These are phyloP conservation scores for Cercophora newfieldiana DNA, from an alignment of 495 filamentous ascomycete genomes.

Conservation along the genomic window DNA sequence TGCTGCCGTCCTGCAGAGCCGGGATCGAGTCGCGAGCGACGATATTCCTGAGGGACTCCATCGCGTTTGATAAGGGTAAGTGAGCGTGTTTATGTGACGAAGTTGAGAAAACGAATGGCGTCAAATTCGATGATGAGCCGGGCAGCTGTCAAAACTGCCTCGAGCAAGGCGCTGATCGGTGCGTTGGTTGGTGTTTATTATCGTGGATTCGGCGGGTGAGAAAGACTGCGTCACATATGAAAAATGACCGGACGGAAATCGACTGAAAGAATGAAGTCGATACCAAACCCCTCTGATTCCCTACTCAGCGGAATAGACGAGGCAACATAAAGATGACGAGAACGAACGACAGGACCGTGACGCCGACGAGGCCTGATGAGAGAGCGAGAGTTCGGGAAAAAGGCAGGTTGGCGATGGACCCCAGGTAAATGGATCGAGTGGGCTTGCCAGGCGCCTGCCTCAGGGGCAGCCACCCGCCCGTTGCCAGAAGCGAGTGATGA, in stretches of 20 bases:
- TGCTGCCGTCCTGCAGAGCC: slow-evolving; percentile 43
- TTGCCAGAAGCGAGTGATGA: slow-evolving; percentile 12
- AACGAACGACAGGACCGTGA: slow-evolving; percentile 30
- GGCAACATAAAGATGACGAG: slow-evolving; percentile 16
- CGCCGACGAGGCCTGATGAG: slow-evolving; percentile 31
- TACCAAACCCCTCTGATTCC: slow-evolving; percentile 26
- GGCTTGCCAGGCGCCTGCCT: slow-evolving; percentile 9
- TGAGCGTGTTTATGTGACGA: slow-evolving; percentile 16
- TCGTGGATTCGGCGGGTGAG: slow-evolving; percentile 11
- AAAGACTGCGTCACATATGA: slow-evolving; percentile 33
- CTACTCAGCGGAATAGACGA: slow-evolving; percentile 36
- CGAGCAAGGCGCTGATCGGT: not conserved
- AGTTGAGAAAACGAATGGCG: slow-evolving; percentile 9
- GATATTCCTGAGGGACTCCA: slow-evolving; percentile 52
- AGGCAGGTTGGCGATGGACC: slow-evolving; percentile 20
- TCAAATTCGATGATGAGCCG: not conserved
- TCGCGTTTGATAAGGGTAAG: slow-evolving; percentile 32
- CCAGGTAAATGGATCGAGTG: slow-evolving; percentile 7
- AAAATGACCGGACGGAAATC: slow-evolving; percentile 54
- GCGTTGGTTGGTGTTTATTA: slow-evolving; percentile 3
- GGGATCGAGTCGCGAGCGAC: slow-evolving; percentile 49
- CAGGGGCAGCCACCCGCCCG: slow-evolving; percentile 24
- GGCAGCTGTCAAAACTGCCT: slow-evolving; percentile 13
- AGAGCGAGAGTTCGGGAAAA: slow-evolving; percentile 26
- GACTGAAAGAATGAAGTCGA: slow-evolving; percentile 84